These are phyloP conservation scores for Austroboletus novae-zelandiae DNA, from an alignment of 1,284 basidiomycete species.

Conservation along the genomic window DNA sequence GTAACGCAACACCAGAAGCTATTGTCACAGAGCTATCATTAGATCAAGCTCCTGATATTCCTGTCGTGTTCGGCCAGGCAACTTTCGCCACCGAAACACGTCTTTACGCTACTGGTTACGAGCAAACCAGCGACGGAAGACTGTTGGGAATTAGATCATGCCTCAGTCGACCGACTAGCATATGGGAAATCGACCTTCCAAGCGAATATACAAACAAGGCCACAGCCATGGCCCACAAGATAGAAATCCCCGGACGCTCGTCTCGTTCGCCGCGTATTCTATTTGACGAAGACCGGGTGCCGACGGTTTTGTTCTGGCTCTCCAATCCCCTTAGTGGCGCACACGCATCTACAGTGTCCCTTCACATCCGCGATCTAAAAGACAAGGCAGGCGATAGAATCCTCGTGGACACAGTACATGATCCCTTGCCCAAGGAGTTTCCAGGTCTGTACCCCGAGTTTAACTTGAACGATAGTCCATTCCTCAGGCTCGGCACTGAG, in stretches of 20 bases:
- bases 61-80: conserved; percentile 52
- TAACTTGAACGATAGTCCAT: conserved; percentile 44
- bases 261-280: conserved; percentile 56
- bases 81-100: conserved; percentile 44
- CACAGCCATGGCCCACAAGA: conserved; percentile 15
- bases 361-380: conserved; percentile 44
- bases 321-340: conserved; percentile 55
- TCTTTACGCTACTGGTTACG: conserved; percentile 62
- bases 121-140: conserved; percentile 53
- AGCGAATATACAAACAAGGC: background rate
- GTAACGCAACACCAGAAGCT: background rate
- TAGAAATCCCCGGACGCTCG: conserved; percentile 44
- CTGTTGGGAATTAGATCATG: conserved; percentile 62
- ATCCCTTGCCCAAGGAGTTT: conserved; percentile 43
- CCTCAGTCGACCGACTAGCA: conserved; percentile 56
- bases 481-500: conserved; percentile 34
- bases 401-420: conserved; percentile 38
- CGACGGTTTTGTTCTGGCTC: conserved; percentile 49
- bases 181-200: conserved; percentile 48
- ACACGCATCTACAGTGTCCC: conserved; percentile 54
- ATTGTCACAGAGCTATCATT: conserved; percentile 14
- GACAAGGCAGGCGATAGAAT: conserved; percentile 6
- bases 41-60: conserved; percentile 10
- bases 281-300: conserved; percentile 30
- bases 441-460: conserved; percentile 63